phyloP scores from a whole-genome alignment of 371 early-diverging fungal genomes.

The Mucor saturninus region DNA sequence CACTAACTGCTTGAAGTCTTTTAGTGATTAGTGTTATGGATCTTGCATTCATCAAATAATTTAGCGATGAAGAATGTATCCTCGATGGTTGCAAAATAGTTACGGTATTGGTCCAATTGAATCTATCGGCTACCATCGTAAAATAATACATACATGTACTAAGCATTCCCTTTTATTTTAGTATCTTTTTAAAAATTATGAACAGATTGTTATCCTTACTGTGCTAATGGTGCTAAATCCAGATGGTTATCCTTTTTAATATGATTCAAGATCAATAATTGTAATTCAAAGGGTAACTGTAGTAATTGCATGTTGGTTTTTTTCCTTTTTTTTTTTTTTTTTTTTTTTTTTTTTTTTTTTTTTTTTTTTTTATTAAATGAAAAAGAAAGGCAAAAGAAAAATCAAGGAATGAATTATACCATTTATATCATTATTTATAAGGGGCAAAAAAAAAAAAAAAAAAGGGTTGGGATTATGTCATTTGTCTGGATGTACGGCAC shows the following conservation, averaged over 20 bases:
- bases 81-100: conserved; percentile 16
- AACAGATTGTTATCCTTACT: conserved; percentile 26
- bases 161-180: neutral
- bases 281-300: conserved; percentile 34
- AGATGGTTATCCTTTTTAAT: conserved; percentile 31
- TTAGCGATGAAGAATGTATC: conserved; percentile 1
- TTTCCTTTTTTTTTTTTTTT: no score
- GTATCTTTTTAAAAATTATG: neutral
- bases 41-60: conserved; percentile 6
- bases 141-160: conserved; percentile 18
- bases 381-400: conserved; percentile 8
- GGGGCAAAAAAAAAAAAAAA: neutral
- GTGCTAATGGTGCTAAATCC: conserved; percentile 33
- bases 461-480: conserved; percentile 7
- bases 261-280: conserved; percentile 30
- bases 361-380: conserved; percentile 3
- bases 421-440: conserved; percentile 13
- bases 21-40: neutral
- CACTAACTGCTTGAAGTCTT: neutral
- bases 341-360: no score
- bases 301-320: conserved; percentile 13
- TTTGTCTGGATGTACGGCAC: conserved; percentile 2
- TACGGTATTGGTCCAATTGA: conserved; percentile 24
- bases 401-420: conserved; percentile 9
- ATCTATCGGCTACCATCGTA: conserved; percentile 11